Evolutionary conservation across 2,329 filamentous ascomycete genomes (phyloP).

Genomic region (Aureobasidium sp.): DNA sequence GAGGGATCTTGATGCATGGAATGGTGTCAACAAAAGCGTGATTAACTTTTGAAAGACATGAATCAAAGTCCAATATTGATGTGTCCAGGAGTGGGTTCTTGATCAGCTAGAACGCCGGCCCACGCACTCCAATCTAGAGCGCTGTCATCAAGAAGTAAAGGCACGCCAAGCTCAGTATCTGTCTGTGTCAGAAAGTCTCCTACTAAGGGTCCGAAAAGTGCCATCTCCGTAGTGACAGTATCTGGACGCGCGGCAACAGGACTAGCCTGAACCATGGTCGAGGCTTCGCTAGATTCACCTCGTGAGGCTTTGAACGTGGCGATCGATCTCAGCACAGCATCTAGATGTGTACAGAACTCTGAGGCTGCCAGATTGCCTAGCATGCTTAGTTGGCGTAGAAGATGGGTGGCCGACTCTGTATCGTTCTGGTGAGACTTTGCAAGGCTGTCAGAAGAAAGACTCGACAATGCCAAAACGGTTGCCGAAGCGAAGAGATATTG

Average conservation of each 20-base stretch:
- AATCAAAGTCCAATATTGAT: background rate
- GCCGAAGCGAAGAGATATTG: slow-evolving; percentile 41
- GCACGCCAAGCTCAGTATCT: slow-evolving; percentile 6
- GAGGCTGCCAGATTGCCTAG: slow-evolving; percentile 35
- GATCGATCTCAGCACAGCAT: slow-evolving; percentile 19
- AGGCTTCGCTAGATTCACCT: background rate
- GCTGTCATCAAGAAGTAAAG: slow-evolving; percentile 7
- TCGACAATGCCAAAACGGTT: slow-evolving; percentile 38
- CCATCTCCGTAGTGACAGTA: slow-evolving; percentile 9
- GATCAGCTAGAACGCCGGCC: slow-evolving; percentile 4
- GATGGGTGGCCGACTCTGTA: slow-evolving; percentile 31
- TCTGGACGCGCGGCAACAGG: background rate
- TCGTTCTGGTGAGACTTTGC: slow-evolving; percentile 30
- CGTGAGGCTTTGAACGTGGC: background rate
- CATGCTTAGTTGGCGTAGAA: slow-evolving; percentile 31
- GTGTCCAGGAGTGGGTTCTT: slow-evolving; percentile 7
- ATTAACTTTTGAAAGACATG: background rate
- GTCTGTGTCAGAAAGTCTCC: slow-evolving; percentile 11
- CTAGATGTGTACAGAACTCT: slow-evolving; percentile 36
- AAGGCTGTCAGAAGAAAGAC: slow-evolving; percentile 26
- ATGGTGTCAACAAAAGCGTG: background rate
- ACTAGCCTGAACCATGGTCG: background rate
- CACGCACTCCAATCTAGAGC: slow-evolving; percentile 8
- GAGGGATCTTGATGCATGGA: background rate
- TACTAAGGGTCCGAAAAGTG: slow-evolving; percentile 1